Conservation (phyloP, 2,329 filamentous ascomycete species). For the Fusarium foetens region DNA sequence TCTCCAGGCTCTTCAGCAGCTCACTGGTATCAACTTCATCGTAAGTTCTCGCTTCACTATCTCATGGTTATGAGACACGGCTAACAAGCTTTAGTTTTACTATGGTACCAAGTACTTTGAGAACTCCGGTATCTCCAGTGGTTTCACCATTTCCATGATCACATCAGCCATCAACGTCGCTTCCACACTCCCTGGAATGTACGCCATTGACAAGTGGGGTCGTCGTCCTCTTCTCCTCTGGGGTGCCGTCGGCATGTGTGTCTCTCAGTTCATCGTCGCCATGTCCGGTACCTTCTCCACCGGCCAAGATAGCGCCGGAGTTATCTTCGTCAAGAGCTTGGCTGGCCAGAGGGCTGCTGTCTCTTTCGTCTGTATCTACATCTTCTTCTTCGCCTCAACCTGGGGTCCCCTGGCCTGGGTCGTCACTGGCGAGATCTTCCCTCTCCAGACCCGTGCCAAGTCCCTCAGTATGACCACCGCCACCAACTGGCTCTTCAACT, state of each 20-base stretch:
- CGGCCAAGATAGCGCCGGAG: conserved; percentile 59
- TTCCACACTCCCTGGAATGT: conserved; percentile 52
- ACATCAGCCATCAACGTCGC: conserved; percentile 53
- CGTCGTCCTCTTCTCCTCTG: conserved; percentile 70
- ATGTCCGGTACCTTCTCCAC: conserved; percentile 66
- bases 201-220: conserved; percentile 54
- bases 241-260: conserved; percentile 70
- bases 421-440: conserved; percentile 68
- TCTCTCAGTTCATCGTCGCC: conserved; percentile 69
- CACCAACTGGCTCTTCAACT: conserved; percentile 81
- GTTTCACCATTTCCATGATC: conserved; percentile 53
- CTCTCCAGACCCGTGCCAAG: conserved; percentile 70
- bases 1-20: conserved; percentile 65
- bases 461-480: conserved; percentile 75
- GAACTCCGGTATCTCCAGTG: conserved; percentile 51
- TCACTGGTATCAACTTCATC: conserved; percentile 32
- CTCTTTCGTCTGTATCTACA: conserved; percentile 75
- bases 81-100: conserved; percentile 46
- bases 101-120: conserved; percentile 55
- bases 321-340: conserved; percentile 61
- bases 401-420: conserved; percentile 67
- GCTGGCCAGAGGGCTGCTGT: conserved; percentile 66
- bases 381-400: conserved; percentile 79
- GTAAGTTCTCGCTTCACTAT: neutral
- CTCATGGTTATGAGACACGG: neutral